Percentiles rank a stretch among this genome's conserved stretches.
phyloP scores from a whole-genome alignment of 2,329 filamentous ascomycete species.

The Hypoxylon sp. region DNA sequence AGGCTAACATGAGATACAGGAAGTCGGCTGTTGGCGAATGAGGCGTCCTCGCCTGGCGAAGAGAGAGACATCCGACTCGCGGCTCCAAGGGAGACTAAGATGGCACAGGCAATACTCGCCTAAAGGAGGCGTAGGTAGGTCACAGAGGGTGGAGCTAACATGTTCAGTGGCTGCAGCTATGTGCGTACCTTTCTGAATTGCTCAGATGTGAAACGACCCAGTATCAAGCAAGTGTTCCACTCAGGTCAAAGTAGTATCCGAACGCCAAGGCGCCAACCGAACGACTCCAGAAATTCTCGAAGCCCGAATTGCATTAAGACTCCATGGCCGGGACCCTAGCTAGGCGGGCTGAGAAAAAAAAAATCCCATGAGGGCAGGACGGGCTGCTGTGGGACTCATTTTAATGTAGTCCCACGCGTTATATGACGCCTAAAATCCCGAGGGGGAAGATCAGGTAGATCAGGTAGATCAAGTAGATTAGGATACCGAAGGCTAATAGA shows the following conservation, averaged over 20 bases:
- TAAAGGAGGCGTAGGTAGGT: conserved; percentile 39
- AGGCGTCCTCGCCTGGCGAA: conserved; percentile 36
- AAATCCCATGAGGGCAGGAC: conserved; percentile 18
- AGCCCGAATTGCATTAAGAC: conserved; percentile 10
- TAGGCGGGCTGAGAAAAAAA: conserved; percentile 29
- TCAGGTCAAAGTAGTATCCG: conserved; percentile 30
- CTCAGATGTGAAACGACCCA: conserved; percentile 36
- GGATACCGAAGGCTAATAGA: conserved; percentile 24
- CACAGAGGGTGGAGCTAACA: conserved; percentile 37
- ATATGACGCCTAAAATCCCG: conserved; percentile 29
- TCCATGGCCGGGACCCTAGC: conserved; percentile 20
- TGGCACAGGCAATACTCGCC: conserved; percentile 42
- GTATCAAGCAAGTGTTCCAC: conserved; percentile 34
- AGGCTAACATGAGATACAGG: conserved; percentile 37
- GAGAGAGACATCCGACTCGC: conserved; percentile 41
- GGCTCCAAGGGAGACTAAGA: conserved; percentile 37
- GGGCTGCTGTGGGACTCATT: conserved; percentile 38
- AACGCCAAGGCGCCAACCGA: conserved; percentile 43
- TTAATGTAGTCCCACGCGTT: conserved; percentile 36
- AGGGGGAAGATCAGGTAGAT: conserved; percentile 5
- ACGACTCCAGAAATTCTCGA: conserved; percentile 36
- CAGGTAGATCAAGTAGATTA: conserved; percentile 8
- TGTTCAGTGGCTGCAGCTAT: conserved; percentile 35
- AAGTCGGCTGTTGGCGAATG: conserved; percentile 37
- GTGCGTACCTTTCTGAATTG: conserved; percentile 25